Conservation (phyloP, 208 protist genomes). For the Acanthamoeba castellanii region DNA sequence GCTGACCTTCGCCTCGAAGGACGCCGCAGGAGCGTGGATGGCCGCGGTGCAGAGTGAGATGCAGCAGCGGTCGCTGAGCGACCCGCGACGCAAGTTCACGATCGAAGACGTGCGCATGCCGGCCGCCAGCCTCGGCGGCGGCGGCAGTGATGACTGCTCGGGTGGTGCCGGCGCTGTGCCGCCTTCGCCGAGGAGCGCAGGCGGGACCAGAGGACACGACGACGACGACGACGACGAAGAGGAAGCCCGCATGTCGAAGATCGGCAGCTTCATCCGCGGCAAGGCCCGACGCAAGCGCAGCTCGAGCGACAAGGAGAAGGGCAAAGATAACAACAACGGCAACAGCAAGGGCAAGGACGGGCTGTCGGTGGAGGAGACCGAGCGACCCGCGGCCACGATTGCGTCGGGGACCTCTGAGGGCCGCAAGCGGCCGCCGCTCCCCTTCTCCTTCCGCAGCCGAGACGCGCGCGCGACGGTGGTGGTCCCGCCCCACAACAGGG, state of each 20-base stretch:
- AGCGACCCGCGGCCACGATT: not conserved
- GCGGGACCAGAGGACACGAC: not conserved
- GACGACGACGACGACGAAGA: not conserved
- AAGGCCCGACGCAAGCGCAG: constrained; percentile 33
- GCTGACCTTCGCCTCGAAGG: not conserved
- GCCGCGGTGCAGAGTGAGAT: not conserved
- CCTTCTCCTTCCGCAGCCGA: constrained; percentile 37
- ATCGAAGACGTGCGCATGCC: not conserved
- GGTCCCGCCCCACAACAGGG: not conserved
- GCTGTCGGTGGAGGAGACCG: not conserved
- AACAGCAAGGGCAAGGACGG: not conserved
- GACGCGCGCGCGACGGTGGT: not conserved
- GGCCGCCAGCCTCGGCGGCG: not conserved
- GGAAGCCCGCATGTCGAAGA: not conserved
- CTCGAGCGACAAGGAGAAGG: constrained; percentile 55
- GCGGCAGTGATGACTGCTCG: not conserved
- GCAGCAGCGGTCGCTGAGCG: not conserved
- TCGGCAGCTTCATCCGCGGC: constrained; percentile 36
- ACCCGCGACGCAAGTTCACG: constrained; percentile 1
- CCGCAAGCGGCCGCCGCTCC: constrained; percentile 16
- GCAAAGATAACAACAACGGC: not conserved
- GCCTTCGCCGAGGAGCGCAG: not conserved
- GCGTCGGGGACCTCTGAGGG: not conserved
- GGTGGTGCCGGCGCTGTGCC: not conserved
- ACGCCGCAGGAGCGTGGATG: not conserved